Evolutionary conservation across 495 filamentous ascomycete species (phyloP).

Genomic region (Hypoxylon crocopeplum): DNA sequence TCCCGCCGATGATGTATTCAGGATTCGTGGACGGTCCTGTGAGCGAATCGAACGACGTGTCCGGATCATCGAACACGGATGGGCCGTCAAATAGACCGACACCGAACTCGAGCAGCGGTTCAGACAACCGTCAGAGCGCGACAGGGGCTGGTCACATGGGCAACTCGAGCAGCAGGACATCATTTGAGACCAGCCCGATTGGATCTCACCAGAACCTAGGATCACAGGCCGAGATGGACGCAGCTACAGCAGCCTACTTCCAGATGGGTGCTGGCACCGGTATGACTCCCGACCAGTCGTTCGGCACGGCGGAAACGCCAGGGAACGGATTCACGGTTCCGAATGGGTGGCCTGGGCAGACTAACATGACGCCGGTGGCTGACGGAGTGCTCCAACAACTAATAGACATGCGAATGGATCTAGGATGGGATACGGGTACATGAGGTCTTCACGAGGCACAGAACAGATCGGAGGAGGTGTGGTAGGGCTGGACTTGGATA

Average conservation of each 20-base stretch:
- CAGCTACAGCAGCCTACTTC: constrained; percentile 43
- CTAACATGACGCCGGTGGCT: constrained; percentile 56
- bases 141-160: constrained; percentile 34
- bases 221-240: constrained; percentile 42
- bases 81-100: constrained; percentile 55
- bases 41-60: constrained; percentile 50
- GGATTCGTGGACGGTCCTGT: constrained; percentile 36
- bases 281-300: constrained; percentile 41
- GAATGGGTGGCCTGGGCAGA: constrained; percentile 47
- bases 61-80: constrained; percentile 46
- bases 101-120: constrained; percentile 59
- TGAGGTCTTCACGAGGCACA: constrained; percentile 2
- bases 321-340: constrained; percentile 47
- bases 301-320: constrained; percentile 42
- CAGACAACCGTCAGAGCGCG: constrained; percentile 46
- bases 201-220: constrained; percentile 45
- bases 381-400: constrained; percentile 58
- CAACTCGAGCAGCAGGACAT: constrained; percentile 45
- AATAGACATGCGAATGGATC: constrained; percentile 54
- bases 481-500: constrained; percentile 51
- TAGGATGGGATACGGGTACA: constrained; percentile 48
- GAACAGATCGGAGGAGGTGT: constrained; percentile 33
- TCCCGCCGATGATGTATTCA: constrained; percentile 40
- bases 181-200: constrained; percentile 55
- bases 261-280: constrained; percentile 42